These are phyloP conservation scores for Linum lewisii DNA, from an alignment of 345 rosid genomes.

Conservation along the genomic window DNA sequence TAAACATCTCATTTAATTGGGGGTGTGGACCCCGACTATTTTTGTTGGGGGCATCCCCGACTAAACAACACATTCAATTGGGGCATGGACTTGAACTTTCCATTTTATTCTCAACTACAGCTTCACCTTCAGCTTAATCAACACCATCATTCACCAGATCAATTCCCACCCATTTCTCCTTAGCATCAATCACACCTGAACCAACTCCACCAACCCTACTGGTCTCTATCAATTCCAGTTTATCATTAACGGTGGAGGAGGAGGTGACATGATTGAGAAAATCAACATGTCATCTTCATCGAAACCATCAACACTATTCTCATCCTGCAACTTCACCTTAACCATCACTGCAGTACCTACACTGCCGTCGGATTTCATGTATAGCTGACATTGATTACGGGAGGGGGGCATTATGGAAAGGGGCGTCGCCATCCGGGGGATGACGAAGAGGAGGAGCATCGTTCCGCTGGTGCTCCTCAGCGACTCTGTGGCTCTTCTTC, in stretches of 20 bases:
- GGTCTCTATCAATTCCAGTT: constrained; percentile 33
- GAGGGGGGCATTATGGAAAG: constrained; percentile 38
- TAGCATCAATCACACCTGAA: constrained; percentile 16
- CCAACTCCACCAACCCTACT: constrained; percentile 14
- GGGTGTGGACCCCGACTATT: too few species aligned
- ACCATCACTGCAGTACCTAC: constrained; percentile 38
- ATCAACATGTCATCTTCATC: constrained; percentile 35
- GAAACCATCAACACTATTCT: constrained; percentile 14
- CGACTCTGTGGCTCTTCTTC: too few species aligned
- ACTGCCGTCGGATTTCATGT: constrained; percentile 33
- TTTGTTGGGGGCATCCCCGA: too few species aligned
- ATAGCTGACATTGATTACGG: constrained; percentile 34
- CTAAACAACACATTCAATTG: too few species aligned
- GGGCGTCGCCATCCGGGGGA: too few species aligned
- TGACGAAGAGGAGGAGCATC: too few species aligned
- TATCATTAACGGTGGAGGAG: constrained; percentile 36
- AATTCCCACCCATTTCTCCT: constrained; percentile 13
- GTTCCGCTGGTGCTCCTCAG: too few species aligned
- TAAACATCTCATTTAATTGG: too few species aligned
- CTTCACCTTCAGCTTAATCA: too few species aligned
- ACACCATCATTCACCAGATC: too few species aligned
- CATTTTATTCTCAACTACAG: too few species aligned
- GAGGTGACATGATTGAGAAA: constrained; percentile 39
- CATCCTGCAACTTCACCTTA: constrained; percentile 30
- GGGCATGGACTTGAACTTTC: too few species aligned